Evolutionary conservation across 2,329 filamentous ascomycete genomes (phyloP).

Genomic region (Moelleriella libera): DNA sequence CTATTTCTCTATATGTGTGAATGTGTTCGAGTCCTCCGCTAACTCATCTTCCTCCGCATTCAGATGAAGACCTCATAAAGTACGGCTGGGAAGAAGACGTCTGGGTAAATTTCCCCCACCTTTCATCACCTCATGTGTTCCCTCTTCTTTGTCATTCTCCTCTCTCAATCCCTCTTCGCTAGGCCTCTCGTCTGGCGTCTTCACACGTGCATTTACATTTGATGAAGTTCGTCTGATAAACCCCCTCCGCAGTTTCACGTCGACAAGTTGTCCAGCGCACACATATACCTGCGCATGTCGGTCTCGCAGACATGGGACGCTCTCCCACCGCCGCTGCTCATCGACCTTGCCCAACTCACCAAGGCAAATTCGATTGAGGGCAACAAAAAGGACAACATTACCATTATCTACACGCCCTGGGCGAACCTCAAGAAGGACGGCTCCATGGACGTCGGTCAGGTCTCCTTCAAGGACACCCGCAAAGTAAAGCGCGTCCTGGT

Average conservation of each 20-base stretch:
- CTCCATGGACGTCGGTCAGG: conserved; percentile 89
- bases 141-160: too few relatives aligned
- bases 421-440: conserved; percentile 91
- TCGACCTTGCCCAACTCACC: conserved; percentile 89
- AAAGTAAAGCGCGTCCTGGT: conserved; percentile 77
- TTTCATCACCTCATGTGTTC: too few relatives aligned
- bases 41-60: not conserved
- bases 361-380: conserved; percentile 99
- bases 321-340: conserved; percentile 60
- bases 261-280: conserved; percentile 91
- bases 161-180: too few relatives aligned
- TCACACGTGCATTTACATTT: too few relatives aligned
- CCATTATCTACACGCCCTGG: conserved; percentile 95
- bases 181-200: too few relatives aligned
- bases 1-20: not conserved
- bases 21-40: not conserved
- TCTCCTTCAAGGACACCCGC: conserved; percentile 82
- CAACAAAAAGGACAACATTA: conserved; percentile 98
- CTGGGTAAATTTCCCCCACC: conserved; percentile 31
- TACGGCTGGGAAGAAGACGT: conserved; percentile 91
- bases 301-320: conserved; percentile 73
- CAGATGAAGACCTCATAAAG: conserved; percentile 93
- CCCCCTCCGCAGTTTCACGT: conserved; percentile 62
- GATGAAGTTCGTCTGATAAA: not conserved
- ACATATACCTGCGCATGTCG: conserved; percentile 81